Percentiles rank a stretch among this genome's conserved stretches.
phyloP scores from a whole-genome alignment of 345 rosid genomes.

The Salix koriyanagi region DNA sequence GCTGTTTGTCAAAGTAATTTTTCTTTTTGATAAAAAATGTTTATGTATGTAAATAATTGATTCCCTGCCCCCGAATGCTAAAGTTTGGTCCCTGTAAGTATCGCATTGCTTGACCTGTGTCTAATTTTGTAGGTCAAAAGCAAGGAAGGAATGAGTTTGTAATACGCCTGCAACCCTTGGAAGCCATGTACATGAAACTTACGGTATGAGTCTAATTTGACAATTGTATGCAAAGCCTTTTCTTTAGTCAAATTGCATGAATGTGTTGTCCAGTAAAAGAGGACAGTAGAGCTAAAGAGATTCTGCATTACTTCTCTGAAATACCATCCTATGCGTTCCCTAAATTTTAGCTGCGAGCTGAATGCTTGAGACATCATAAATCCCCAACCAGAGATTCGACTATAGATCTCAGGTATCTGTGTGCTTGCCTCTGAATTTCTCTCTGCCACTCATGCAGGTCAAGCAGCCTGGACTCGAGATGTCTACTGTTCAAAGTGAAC shows the following conservation, averaged over 20 bases:
- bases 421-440: conserved; percentile 4
- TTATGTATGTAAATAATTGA: not conserved
- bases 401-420: not conserved
- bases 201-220: conserved; percentile 47
- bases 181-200: conserved; percentile 98
- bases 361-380: not conserved
- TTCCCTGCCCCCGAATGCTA: not conserved
- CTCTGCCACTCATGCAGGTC: conserved; percentile 49
- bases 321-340: not conserved
- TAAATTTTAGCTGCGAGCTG: not conserved
- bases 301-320: not conserved
- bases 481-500: conserved; percentile 91
- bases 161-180: conserved; percentile 93
- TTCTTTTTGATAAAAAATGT: not conserved
- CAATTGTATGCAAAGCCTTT: not conserved
- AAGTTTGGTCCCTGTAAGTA: not conserved
- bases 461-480: conserved; percentile 97
- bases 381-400: not conserved
- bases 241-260: not conserved
- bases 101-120: conserved; percentile 8
- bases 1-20: not conserved
- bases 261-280: not conserved
- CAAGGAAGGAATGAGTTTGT: conserved; percentile 99
- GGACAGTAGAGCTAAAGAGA: not conserved
- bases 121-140: conserved; percentile 52